Base-by-base conservation (phyloP, 371 early-diverging fungal genomes). In the Mortierella sp. region DNA sequence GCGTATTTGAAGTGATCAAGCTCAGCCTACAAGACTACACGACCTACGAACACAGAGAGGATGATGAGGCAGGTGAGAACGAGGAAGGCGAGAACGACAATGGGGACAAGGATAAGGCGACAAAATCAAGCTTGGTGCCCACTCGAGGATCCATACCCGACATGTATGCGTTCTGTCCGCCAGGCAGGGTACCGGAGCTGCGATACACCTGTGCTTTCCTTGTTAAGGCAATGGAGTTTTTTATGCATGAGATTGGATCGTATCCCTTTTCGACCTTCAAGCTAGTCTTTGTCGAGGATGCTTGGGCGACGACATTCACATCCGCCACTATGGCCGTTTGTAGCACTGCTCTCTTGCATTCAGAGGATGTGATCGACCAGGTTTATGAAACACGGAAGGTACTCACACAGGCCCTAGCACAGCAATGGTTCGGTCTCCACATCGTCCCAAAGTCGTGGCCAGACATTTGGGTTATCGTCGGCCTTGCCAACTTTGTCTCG, bases 391-490 rank as follows among this genome's bases (percentile, higher is more conserved):
- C 95, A 0, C 83, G 95, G 50, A 83, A 88, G 1, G 58, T 80
- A 17, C 66, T 98, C 49, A 87, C 89, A 44, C 79, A 89, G 50
- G 90, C 91, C 1, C 71, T 97, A 0, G 94, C 95, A 12, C 82
- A 86, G 43, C 97, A 97, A 81, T 98, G 97, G 97, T 96, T 97
- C 81, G 97, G 97, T 14, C 87, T 93, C 15, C 92, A 91, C 65
- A 88, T 98, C 41, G 82, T 86, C 21, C 93, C 92, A 12, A 91
- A 91, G 61, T 70, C 86, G 4, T 93, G 94, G 92, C 81, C 89
- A 4, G 98, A 98, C 72, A 83, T 86, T 21, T 98, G 98, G 98
- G 80, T 98, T 30, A 87, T 91, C 0, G 79, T 85, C 27, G 97
- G 97, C 14, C 72, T 98, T 39, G 87, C 92, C 1, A 89, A 92